Conservation (phyloP, 2,329 filamentous ascomycete genomes). For the Myotisia sp. region DNA sequence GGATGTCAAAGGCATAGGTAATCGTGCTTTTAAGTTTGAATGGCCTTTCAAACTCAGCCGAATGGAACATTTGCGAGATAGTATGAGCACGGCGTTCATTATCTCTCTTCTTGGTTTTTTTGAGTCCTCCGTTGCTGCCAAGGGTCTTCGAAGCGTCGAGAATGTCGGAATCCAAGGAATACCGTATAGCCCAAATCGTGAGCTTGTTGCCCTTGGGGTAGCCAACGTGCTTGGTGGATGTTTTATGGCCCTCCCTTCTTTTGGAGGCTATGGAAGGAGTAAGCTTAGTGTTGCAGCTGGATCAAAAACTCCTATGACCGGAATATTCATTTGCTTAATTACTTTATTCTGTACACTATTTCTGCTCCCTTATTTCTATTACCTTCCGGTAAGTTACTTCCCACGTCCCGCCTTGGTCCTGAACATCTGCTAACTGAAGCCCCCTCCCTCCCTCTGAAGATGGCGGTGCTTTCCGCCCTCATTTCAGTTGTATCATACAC, state of each 20-base stretch:
- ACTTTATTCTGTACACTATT: constrained; percentile 69
- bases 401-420: not conserved
- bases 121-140: constrained; percentile 90
- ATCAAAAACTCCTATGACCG: constrained; percentile 85
- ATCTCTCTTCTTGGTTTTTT: constrained; percentile 97
- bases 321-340: constrained; percentile 69
- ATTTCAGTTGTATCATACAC: constrained; percentile 92
- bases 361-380: constrained; percentile 83
- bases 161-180: constrained; percentile 61
- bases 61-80: constrained; percentile 68
- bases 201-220: constrained; percentile 78
- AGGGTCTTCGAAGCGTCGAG: constrained; percentile 56
- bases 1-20: constrained; percentile 57
- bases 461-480: constrained; percentile 85
- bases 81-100: constrained; percentile 80
- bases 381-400: constrained; percentile 59
- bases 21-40: constrained; percentile 61
- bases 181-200: constrained; percentile 75
- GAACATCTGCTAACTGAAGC: not conserved
- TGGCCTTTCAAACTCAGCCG: constrained; percentile 70
- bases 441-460: constrained; percentile 38
- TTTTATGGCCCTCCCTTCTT: constrained; percentile 84
- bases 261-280: constrained; percentile 89
- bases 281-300: constrained; percentile 91
- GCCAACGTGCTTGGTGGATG: constrained; percentile 84